Base-by-base conservation (phyloP, 176 grass and related monocot genomes). In the Musa beccarii region DNA sequence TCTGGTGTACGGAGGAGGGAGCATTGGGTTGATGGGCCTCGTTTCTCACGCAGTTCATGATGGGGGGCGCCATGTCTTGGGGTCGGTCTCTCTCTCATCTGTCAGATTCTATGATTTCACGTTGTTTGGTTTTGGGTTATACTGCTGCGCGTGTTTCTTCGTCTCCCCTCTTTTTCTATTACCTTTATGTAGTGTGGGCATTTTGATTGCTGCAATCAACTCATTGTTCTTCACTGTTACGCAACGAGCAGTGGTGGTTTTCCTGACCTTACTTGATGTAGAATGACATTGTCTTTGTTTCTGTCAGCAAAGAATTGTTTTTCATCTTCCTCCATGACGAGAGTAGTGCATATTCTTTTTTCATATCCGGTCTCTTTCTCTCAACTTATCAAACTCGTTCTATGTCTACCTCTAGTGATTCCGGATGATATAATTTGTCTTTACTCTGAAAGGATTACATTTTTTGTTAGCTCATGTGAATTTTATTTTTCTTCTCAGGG, bases 1-100 rank as follows among this genome's bases (percentile, higher is more conserved):
- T 80, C 74, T 97, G 82, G 94, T 97, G 77, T 97, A 97, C 66
- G 94, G 94, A 13, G 94, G 94, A 73, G 94, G 94, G 64, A 93
- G 90, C 86, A 97, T 97, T 69, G 94, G 94, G 54, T 85, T 97
- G 83, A 97, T 97, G 94, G 94, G 94, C 9, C 78, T 97, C 22
- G 90, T 97, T 78, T 97, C 94, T 73, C 90, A 97, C 76, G 94
- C 94, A 66, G 94, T 97, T 78, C 94, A 93, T 87, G 86, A 97
- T 80, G 94, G 94, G 77, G 94, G 94, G 6, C 90, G 94, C 83
- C 94, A 97, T 90, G 94, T 97, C 57, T 83, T 97, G 82, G 94
- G 94, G 94, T 96, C 71, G 57, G 84, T 76, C 56, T 70, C 64
- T 81, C 61, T 71, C 17, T 74, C 54, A 78, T 66, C 34, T 54